Evolutionary conservation across 176 grass and related monocot genomes (phyloP), one percentile per base, ranked within the genome.

Genomic region (Zizania latifolia): DNA sequence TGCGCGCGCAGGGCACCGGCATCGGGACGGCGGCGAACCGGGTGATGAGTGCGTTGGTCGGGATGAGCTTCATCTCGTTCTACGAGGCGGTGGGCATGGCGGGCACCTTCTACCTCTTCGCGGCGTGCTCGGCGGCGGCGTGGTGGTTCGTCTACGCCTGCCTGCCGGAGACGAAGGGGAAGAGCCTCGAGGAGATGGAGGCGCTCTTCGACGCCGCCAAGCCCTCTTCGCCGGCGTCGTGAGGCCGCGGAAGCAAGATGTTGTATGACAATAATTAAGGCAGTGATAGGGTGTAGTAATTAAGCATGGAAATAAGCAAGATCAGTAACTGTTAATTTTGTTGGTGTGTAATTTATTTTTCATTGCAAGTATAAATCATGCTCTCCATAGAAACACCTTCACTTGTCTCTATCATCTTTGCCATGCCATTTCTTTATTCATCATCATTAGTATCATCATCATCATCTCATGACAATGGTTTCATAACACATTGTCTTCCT

Each of bases 161-260:
- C 56, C 70, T 90, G 79, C 92, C 92, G 12, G 92, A 94, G 85
- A 94, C 88, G 32, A 79, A 75, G 71, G 92, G 88, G 8, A 83
- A 54, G 82, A 92, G 40, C 70, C 76, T 92, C 58, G 90, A 92
- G 79, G 88, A 94, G 35, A 90, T 94, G 77, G 85, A 90, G 71
- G 82, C 56, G 26, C 83, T 94, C 54, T 94, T 94, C 61, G 78
- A 87, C 30, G 16, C 3, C 31, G 31, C 2, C 27, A 10, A 30
- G 39, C 15, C 36, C 3, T 17, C 37, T 37, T 1, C 54, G 15
- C 63, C 50, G 12, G 22, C 5, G 63, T 1, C 57, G 26, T n/a
- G n/a, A n/a, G n/a, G n/a, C n/a, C n/a, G n/a, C n/a, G n/a, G n/a
- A n/a, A n/a, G n/a, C n/a, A n/a, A n/a, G n/a, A n/a, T n/a, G n/a